phyloP scores from a whole-genome alignment of 345 rosid genomes.

The Rhodamnia rubescens region DNA sequence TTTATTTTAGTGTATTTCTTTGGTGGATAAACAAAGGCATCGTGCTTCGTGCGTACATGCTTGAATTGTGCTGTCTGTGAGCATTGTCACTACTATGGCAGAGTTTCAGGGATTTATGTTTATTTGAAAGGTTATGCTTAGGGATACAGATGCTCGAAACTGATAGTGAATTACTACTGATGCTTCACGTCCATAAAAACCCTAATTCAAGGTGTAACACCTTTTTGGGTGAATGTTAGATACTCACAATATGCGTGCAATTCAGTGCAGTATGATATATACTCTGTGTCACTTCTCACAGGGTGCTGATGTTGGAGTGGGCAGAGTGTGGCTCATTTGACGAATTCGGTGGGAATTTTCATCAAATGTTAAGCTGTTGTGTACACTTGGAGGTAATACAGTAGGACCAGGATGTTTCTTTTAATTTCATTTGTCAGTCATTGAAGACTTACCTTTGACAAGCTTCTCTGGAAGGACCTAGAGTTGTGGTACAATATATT shows the following conservation, averaged over 20 bases:
- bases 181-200: not conserved
- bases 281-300: not conserved
- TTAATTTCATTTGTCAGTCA: not conserved
- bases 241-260: not conserved
- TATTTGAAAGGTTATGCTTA: not conserved
- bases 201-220: not conserved
- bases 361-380: not conserved
- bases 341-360: not conserved
- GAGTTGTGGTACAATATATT: not conserved
- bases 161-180: not conserved
- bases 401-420: not conserved
- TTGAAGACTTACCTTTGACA: not conserved
- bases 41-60: not conserved
- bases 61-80: not conserved
- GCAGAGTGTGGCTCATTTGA: slow-evolving; percentile 16
- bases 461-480: not conserved
- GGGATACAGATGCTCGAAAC: not conserved
- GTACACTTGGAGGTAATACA: slow-evolving; percentile 40
- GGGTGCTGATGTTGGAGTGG: slow-evolving; percentile 39
- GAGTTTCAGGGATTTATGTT: not conserved
- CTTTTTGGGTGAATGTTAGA: not conserved
- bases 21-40: not conserved
- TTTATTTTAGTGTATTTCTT: not conserved
- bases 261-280: not conserved
- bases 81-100: not conserved